Evolutionary conservation across 2,329 filamentous ascomycete genomes (phyloP), one percentile per base, ranked within the genome.

Genomic region (Clarireedia hainanense): DNA sequence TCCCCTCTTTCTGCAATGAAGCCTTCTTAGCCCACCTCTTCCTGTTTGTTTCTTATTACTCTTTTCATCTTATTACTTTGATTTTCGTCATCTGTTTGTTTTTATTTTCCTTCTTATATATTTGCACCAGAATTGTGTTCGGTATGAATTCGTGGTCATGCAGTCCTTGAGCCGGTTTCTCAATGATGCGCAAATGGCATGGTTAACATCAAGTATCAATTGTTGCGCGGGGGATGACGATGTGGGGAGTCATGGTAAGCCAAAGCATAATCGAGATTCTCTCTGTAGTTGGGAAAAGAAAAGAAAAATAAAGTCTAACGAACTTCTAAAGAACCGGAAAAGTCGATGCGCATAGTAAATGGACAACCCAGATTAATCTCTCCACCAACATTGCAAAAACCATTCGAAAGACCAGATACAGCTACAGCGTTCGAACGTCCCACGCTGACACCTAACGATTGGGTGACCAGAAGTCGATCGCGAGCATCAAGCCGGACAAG

Each of bases 401-500:
- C 64, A 15, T 60, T 59, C 49, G 63, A 65, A 36, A 55, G 61
- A 37, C 63, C 68, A 45, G 26, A 42, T n/a, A 50, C 52, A 50
- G 46, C 46, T 39, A 15, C 52, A 10, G 4, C 52, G 17, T 26
- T 55, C 15, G 46, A 45, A 27, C 50, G 46, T 43, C 46, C 47
- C 42, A 36, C 46, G 3, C 42, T 20, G 27, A 60, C 64, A 61
- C 61, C 62, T 10, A 62, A 60, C 51, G 64, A 66, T 56, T 65
- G 63, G 65, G 15, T 42, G 48, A 55, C 69, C 59, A 65, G 69
- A 52, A 74, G 66, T 50, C 73, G 67, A 63, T 70, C 73, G 64
- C 68, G 68, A 66, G 66, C 72, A 62, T 72, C 74, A 63, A 70
- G 67, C 64, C 70, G 71, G 58, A 72, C 69, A 59, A 71, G 69